A percentile compares a stretch with the other conserved stretches of the same genome.
Evolutionary conservation across 2,329 filamentous ascomycete species (phyloP).

Genomic region (Neonectria ditissima): DNA sequence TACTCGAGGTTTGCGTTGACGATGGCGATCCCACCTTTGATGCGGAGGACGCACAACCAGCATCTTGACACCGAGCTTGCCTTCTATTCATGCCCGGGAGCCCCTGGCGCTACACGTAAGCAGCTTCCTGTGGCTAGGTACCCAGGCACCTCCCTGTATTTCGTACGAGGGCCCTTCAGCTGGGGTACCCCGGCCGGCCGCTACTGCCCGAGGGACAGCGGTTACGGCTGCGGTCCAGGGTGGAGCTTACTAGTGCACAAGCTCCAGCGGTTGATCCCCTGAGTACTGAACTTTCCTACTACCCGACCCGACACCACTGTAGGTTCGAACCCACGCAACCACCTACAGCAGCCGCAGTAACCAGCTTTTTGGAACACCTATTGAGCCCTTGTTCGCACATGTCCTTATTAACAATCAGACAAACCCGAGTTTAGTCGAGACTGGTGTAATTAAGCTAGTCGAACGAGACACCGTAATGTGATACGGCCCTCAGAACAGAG

Average conservation of each 20-base stretch:
- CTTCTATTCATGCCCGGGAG: neutral
- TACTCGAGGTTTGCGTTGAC: constrained; percentile 12
- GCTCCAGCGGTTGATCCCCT: neutral
- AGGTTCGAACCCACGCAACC: no score
- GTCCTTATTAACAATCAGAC: neutral
- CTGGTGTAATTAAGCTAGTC: neutral
- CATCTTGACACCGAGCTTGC: constrained; percentile 4
- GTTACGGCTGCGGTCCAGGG: neutral
- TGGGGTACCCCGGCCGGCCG: neutral
- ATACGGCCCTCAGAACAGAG: no score
- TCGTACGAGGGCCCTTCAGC: no score
- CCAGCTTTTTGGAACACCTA: neutral
- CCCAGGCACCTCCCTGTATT: neutral
- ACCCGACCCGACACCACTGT: no score
- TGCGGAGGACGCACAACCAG: constrained; percentile 18
- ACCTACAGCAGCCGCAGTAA: neutral
- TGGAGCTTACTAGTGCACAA: neutral
- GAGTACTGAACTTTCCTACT: neutral
- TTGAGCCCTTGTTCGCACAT: neutral
- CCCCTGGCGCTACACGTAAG: constrained; percentile 28
- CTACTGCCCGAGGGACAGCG: no score
- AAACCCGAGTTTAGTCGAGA: neutral
- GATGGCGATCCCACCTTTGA: constrained; percentile 15
- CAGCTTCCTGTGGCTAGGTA: constrained; percentile 3
- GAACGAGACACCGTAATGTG: no score